These are phyloP conservation scores for Nematocida ausubeli DNA, from an alignment of 371 early-diverging fungal genomes.

Conservation along the genomic window DNA sequence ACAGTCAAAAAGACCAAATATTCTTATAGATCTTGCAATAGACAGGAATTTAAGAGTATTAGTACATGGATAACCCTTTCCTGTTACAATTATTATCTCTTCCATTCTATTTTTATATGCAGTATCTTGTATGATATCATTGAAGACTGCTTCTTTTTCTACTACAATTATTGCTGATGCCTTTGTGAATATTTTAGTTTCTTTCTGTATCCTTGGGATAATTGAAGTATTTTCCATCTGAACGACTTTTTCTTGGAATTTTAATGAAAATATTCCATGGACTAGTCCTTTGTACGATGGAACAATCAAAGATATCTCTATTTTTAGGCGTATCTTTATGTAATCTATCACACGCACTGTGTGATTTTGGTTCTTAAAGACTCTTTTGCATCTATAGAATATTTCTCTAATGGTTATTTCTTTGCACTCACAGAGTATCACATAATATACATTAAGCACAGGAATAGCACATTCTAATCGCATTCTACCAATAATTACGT, in stretches of 20 bases:
- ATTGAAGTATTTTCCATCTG: conserved; percentile 22
- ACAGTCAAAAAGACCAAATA: conserved; percentile 65
- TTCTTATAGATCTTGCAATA: conserved; percentile 4
- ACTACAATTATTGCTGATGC: conserved; percentile 57
- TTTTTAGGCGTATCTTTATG: conserved; percentile 27
- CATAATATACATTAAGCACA: conserved; percentile 32
- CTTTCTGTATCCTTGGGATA: conserved; percentile 63
- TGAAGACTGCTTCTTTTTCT: conserved; percentile 67
- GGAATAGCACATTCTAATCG: not conserved
- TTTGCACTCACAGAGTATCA: conserved; percentile 17
- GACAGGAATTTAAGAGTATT: conserved; percentile 65
- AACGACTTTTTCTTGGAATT: not conserved
- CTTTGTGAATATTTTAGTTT: conserved; percentile 5
- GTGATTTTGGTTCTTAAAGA: conserved; percentile 56
- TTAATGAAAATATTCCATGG: conserved; percentile 44
- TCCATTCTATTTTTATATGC: not conserved
- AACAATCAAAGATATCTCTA: conserved; percentile 49
- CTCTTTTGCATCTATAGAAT: conserved; percentile 56
- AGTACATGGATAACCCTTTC: conserved; percentile 67
- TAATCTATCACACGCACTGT: conserved; percentile 46
- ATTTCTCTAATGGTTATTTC: conserved; percentile 60
- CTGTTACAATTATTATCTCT: conserved; percentile 59
- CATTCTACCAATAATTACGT: not conserved
- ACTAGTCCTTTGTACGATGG: conserved; percentile 66
- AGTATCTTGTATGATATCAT: conserved; percentile 14